A percentile compares a stretch with the other conserved stretches of the same genome.
Conservation (phyloP, 164 flowering plant species). For the Macadamia integrifolia region DNA sequence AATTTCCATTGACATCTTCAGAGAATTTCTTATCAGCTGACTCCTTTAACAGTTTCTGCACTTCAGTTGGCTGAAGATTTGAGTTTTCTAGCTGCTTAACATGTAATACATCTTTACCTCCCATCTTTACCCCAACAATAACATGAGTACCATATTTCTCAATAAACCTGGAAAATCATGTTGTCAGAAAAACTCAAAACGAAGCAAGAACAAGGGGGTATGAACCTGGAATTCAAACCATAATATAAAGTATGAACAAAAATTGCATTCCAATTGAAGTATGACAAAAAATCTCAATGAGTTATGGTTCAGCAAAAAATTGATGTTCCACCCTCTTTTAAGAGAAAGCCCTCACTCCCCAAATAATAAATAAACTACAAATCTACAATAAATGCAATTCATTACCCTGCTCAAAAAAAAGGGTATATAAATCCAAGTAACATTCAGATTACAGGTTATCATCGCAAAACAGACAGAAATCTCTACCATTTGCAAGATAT, state of each 20-base stretch:
- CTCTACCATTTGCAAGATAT: too few relatives aligned
- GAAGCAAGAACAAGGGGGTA: background rate
- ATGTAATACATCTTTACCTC: conserved; percentile 86
- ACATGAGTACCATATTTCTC: conserved; percentile 84
- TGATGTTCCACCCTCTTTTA: background rate
- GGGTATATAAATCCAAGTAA: too few relatives aligned
- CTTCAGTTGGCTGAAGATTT: conserved; percentile 48
- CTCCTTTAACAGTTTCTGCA: conserved; percentile 61
- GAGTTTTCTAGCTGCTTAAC: conserved; percentile 70
- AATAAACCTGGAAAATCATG: conserved; percentile 58
- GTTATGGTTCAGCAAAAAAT: background rate
- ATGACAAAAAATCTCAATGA: background rate
- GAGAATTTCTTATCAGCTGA: conserved; percentile 63
- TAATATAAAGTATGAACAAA: background rate
- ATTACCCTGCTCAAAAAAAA: too few relatives aligned
- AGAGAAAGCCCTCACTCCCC: background rate
- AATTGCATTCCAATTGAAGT: background rate
- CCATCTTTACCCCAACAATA: conserved; percentile 82
- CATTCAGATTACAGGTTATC: too few relatives aligned
- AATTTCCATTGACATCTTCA: conserved; percentile 31
- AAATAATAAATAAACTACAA: too few relatives aligned
- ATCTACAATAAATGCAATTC: too few relatives aligned
- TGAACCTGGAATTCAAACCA: background rate
- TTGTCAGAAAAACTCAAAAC: background rate
- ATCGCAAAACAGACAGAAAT: too few relatives aligned